Evolutionary conservation across 306 rosid genomes (phyloP).

Genomic region (Sechiopsis laciniata): DNA sequence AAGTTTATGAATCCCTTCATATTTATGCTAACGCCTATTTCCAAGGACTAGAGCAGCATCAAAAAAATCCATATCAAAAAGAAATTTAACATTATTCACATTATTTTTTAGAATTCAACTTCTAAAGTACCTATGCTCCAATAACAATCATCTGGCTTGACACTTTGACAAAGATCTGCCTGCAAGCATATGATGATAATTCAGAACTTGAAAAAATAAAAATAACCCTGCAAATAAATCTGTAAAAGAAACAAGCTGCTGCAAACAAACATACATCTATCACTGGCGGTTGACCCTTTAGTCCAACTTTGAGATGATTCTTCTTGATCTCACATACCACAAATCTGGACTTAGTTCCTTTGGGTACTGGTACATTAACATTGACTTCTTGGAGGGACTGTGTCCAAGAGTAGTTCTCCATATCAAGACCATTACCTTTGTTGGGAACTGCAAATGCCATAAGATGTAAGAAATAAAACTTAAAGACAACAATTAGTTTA

Average conservation of each 20-base stretch:
- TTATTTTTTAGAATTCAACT: background rate
- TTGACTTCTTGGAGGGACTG: constrained; percentile 79
- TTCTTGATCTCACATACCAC: constrained; percentile 77
- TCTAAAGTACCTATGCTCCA: constrained; percentile 76
- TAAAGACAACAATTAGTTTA: background rate
- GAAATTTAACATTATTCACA: background rate
- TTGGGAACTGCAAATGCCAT: constrained; percentile 53
- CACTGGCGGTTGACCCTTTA: constrained; percentile 86
- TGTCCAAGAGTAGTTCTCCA: constrained; percentile 84
- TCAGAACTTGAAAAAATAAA: constrained; percentile 10
- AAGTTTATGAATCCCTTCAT: background rate
- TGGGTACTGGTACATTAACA: constrained; percentile 61
- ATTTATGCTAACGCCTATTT: background rate
- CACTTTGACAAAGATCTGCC: constrained; percentile 56
- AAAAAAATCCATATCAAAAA: background rate
- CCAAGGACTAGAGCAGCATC: background rate
- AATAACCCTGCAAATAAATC: background rate
- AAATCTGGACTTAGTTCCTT: constrained; percentile 69
- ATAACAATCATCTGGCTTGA: constrained; percentile 82
- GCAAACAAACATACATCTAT: constrained; percentile 55
- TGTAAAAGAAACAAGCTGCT: background rate
- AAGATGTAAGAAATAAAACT: constrained; percentile 2
- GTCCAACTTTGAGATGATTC: constrained; percentile 72
- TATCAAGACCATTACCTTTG: constrained; percentile 74
- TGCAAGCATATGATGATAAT: constrained; percentile 23